Base-by-base conservation (phyloP, 108 stramenopile genomes). In the Nannochloropsis gaditana region DNA sequence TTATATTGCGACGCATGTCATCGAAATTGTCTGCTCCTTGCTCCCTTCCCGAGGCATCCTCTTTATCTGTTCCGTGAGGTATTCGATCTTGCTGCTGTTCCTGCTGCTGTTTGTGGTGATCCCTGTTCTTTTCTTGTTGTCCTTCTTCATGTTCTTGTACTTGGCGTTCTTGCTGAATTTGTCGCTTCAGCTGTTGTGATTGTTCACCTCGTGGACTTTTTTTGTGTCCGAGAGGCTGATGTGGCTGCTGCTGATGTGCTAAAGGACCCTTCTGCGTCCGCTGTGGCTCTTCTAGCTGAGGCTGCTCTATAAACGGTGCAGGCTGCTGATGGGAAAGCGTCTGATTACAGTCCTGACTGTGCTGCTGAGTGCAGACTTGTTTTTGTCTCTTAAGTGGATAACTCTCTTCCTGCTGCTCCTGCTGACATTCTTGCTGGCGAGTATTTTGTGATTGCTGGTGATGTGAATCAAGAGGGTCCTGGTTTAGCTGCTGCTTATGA, bases 211-310 rank as follows among this genome's bases (percentile, higher is more conserved):
- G 80, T 81, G 41, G 80, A 42, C 9, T 11, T 10, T 81, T 41
- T 81, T 81, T 11, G 41, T 81, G 80, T 21, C 43, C 42, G 11
- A 9, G 80, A 9, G 3, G 83, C 44, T 83, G 83, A 9, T 45
- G 83, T 44, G 43, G 83, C 21, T 83, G 82, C 9, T 83, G 82
- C 19, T 83, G 82, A 6, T 83, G 82, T 15, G 43, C 43, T 44
- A 44, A 43, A 8, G 21, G 82, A 0, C 42, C 42, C 2, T 83
- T 21, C 8, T 83, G 82, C 3, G 43, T 21, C 8, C 44, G 82
- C 44, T 83, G 82, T 43, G 43, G 82, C 44, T 83, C 44, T 45
- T 31, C 31, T 31, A 31, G 31, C 31, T 31, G 31, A 31, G 31
- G 31, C 31, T 31, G 31, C 31, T 31, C 31, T 31, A 31, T 31